phyloP scores from a whole-genome alignment of 2,329 filamentous ascomycete genomes.

The Venturia pyrina region DNA sequence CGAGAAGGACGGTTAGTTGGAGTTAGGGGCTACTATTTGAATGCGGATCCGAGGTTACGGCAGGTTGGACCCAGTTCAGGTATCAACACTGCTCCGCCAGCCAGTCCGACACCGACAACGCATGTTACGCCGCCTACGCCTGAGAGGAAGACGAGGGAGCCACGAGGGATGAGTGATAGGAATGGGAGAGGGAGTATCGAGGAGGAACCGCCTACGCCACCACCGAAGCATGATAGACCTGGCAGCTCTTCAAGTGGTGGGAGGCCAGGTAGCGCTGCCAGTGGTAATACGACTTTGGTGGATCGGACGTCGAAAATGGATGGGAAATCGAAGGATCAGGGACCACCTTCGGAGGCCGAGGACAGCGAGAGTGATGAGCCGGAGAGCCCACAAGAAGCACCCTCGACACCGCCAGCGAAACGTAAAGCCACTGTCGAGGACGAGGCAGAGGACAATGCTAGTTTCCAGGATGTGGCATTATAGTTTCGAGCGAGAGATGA shows the following conservation, averaged over 20 bases:
- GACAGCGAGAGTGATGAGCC: constrained; percentile 2
- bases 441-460: constrained; percentile 7
- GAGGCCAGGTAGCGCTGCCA: background rate
- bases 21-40: constrained; percentile 91
- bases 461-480: constrained; percentile 13
- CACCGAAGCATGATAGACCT: constrained; percentile 17
- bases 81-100: constrained; percentile 6
- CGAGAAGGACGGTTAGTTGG: constrained; percentile 84
- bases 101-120: constrained; percentile 30
- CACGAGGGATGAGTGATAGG: constrained; percentile 11
- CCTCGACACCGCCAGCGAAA: background rate
- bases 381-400: background rate
- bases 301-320: constrained; percentile 3
- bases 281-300: constrained; percentile 9
- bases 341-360: background rate
- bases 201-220: constrained; percentile 18
- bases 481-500: background rate
- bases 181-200: background rate
- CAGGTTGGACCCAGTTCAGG: constrained; percentile 34
- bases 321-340: constrained; percentile 1
- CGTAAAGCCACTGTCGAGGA: constrained; percentile 10
- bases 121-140: constrained; percentile 42
- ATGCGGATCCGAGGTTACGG: constrained; percentile 62
- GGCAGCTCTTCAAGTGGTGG: background rate
- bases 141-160: constrained; percentile 22